Evolutionary conservation across 179 eudicot genomes (phyloP).

Genomic region (Camellia oleifera): DNA sequence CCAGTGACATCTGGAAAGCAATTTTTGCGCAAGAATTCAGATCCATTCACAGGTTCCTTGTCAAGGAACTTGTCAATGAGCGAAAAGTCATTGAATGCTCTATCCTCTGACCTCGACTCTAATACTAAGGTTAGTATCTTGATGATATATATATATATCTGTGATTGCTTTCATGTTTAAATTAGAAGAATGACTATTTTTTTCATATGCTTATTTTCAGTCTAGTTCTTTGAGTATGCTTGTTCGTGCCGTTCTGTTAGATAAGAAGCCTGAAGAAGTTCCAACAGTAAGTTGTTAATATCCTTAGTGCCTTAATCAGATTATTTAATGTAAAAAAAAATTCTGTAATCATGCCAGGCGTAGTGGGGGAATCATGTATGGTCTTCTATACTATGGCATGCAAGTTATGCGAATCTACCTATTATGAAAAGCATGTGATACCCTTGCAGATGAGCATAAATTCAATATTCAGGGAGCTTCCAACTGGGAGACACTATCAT

Average conservation of each 20-base stretch:
- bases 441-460: neutral
- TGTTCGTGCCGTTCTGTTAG: constrained; percentile 69
- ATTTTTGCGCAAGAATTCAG: constrained; percentile 74
- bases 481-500: neutral
- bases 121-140: constrained; percentile 50
- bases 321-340: constrained; percentile 2
- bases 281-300: constrained; percentile 61
- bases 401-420: neutral
- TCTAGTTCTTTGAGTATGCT: constrained; percentile 71
- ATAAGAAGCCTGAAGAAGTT: constrained; percentile 92
- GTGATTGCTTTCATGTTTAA: neutral
- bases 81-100: constrained; percentile 50
- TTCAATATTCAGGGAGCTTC: neutral
- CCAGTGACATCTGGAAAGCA: constrained; percentile 60
- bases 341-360: neutral
- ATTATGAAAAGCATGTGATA: neutral
- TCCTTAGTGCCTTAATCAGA: neutral
- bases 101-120: constrained; percentile 39
- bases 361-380: neutral
- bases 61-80: constrained; percentile 49
- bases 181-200: neutral
- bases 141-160: neutral
- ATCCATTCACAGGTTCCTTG: constrained; percentile 72
- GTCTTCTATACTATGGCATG: neutral
- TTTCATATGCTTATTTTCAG: constrained; percentile 39